Conservation (phyloP, 495 filamentous ascomycete genomes). For the Ramalina peruviana region DNA sequence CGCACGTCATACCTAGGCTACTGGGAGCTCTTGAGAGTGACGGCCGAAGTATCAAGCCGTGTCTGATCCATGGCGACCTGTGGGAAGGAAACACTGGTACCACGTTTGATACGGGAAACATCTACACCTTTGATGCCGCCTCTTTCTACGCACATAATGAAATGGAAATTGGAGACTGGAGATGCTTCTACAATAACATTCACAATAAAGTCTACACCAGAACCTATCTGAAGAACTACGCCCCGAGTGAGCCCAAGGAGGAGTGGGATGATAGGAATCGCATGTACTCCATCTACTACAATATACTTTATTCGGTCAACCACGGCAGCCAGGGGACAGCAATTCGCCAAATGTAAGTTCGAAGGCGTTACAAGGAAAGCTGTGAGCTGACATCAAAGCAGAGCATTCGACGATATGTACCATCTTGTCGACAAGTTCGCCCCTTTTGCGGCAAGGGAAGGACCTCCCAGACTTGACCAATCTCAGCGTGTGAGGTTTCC, state of each 20-base stretch:
- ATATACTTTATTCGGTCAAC: slow-evolving; percentile 2
- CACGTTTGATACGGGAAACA: slow-evolving; percentile 17
- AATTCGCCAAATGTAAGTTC: neutral
- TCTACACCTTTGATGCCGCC: slow-evolving; percentile 33
- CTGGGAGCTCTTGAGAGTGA: slow-evolving; percentile 27
- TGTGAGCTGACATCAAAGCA: neutral
- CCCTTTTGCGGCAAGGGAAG: no score
- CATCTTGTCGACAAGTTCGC: slow-evolving; percentile 8
- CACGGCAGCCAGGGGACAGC: neutral
- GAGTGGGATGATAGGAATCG: slow-evolving; percentile 14
- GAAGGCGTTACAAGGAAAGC: no score
- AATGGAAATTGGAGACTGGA: slow-evolving; percentile 13
- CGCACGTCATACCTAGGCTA: slow-evolving; percentile 26
- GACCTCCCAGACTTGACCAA: neutral
- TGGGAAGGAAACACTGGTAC: slow-evolving; percentile 33
- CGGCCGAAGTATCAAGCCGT: slow-evolving; percentile 25
- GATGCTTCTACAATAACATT: neutral
- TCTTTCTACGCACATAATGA: slow-evolving; percentile 38
- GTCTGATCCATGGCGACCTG: slow-evolving; percentile 33
- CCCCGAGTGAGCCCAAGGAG: slow-evolving; percentile 9
- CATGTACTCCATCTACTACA: slow-evolving; percentile 9
- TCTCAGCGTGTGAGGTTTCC: no score
- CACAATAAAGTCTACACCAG: slow-evolving; percentile 1
- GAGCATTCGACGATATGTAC: slow-evolving; percentile 5
- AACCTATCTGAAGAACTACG: slow-evolving; percentile 5